These are phyloP conservation scores for Plantago coronopus DNA, from an alignment of 305 asterid species.

Conservation along the genomic window DNA sequence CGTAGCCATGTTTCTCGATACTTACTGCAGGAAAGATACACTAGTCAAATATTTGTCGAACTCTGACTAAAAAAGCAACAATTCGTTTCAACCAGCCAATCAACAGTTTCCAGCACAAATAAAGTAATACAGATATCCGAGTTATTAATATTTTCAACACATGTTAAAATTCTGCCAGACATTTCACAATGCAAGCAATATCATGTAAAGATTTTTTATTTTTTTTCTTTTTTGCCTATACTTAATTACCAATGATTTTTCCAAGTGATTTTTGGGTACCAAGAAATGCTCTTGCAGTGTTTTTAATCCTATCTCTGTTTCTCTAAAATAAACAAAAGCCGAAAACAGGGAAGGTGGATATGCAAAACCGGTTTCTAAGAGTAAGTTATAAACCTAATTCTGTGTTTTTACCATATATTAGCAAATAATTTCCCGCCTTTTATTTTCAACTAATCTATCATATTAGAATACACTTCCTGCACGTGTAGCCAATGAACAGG, in stretches of 20 bases:
- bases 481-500: conserved; percentile 3
- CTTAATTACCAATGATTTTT: no score
- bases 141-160: background rate
- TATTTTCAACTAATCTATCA: no score
- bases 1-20: conserved; percentile 54
- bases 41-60: conserved; percentile 15
- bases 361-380: no score
- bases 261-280: no score
- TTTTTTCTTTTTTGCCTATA: no score
- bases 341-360: no score
- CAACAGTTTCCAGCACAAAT: conserved; percentile 9
- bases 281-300: no score
- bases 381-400: no score
- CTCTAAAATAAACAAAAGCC: background rate
- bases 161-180: background rate
- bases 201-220: background rate
- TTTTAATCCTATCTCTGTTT: background rate
- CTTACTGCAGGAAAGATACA: conserved; percentile 31
- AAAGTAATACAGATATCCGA: background rate
- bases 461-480: no score
- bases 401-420: no score
- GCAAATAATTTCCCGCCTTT: no score
- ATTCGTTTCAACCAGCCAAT: conserved; percentile 14
- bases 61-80: conserved; percentile 16
- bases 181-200: background rate